Conservation (phyloP, 2,329 filamentous ascomycete genomes). For the Epichloe scottii region DNA sequence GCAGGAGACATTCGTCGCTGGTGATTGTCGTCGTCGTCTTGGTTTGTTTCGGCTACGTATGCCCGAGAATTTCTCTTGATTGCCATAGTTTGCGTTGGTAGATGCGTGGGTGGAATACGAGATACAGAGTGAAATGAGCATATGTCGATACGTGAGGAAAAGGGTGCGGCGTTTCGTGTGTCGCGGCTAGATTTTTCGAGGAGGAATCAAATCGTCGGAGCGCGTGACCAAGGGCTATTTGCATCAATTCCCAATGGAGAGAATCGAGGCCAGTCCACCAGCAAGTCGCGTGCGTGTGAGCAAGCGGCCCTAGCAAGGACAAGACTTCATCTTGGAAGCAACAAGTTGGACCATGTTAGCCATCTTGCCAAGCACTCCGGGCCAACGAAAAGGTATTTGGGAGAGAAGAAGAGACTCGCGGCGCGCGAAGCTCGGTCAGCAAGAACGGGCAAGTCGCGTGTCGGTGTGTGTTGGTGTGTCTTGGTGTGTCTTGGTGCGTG, state of each 20-base stretch:
- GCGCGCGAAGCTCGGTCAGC: constrained; percentile 5
- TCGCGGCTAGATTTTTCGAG: neutral
- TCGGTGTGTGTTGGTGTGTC: constrained; percentile 5
- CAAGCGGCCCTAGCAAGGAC: constrained; percentile 9
- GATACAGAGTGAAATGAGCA: neutral
- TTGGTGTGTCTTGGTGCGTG: too few species aligned
- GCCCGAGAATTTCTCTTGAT: constrained; percentile 14
- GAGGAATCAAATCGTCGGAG: neutral
- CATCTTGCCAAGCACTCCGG: constrained; percentile 10
- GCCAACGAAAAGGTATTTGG: neutral
- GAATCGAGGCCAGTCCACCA: neutral
- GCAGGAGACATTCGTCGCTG: constrained; percentile 9
- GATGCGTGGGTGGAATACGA: neutral
- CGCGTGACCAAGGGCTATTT: neutral
- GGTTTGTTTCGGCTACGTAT: constrained; percentile 10
- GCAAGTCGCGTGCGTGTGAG: constrained; percentile 1
- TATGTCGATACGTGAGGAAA: neutral
- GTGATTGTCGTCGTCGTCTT: constrained; percentile 6
- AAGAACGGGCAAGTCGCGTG: constrained; percentile 3
- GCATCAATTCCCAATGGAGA: constrained; percentile 2
- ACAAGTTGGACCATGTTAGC: constrained; percentile 10
- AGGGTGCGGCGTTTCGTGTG: neutral
- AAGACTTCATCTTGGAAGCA: constrained; percentile 9
- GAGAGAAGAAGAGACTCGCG: neutral
- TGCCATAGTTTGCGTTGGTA: constrained; percentile 7